Evolutionary conservation across 1,284 basidiomycete genomes (phyloP), one percentile per base, ranked within the genome.

Genomic region (Puccinia polysora): DNA sequence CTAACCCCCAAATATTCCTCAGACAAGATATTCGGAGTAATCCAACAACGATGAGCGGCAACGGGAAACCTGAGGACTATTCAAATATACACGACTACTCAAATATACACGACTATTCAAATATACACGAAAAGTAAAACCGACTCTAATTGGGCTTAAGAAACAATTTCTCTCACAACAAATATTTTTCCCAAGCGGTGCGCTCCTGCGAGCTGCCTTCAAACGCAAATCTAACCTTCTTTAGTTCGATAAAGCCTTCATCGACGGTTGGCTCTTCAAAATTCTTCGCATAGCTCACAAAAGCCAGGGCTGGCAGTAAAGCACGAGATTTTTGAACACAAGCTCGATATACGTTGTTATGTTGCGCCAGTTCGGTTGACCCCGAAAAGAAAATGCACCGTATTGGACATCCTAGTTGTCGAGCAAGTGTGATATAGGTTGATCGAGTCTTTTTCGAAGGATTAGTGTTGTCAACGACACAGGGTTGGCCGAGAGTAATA

Each of bases 271-370:
- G 91, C 76, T 85, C 85, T 78, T 93, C 86, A 73, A 86, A 89
- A 18, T 82, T 82, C 43, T 83, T 81, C 12, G 82, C 81, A 78
- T 87, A 93, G 5, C 83, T 80, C 10, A 79, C 81, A 75, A 89
- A 88, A 1, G 87, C 89, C 0, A 82, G 71, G 75, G 84, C 85
- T 0, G 90, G 89, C 2, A 92, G 77, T 8, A 88, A n/a, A n/a
- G 34, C 14, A n/a, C 58, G 36, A 4, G 49, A 60, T 38, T 34
- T 70, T 74, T 62, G 18, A 63, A 65, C 8, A 38, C 55, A 34
- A 4, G 63, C 50, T 34, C 91, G 85, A 78, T 93, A 94, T 2
- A 91, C 79, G 77, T 93, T 93, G 78, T 94, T 94, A 79, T 95
- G 92, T 86, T 87, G 89, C 2, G 90, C 89, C 2, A 95, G 83